Percentiles rank a stretch among this genome's conserved stretches.
Conservation (phyloP, 257 asterid species). For the Haberlea rhodopensis region DNA sequence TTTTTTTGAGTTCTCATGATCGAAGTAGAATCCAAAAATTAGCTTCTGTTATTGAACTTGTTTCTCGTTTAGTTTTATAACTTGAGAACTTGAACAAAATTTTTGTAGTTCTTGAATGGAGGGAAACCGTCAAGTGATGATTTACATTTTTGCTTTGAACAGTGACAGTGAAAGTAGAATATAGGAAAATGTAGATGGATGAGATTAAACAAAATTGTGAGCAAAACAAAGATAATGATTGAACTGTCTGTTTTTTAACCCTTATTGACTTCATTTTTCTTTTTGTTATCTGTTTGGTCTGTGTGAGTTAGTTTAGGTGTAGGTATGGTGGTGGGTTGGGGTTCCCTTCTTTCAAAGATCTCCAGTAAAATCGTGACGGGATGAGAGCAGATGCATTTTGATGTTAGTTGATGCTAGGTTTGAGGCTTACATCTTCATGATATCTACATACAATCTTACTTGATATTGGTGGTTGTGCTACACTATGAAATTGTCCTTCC, state of each 20-base stretch:
- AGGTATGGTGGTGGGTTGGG: background rate
- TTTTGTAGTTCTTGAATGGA: background rate
- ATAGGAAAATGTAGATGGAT: background rate
- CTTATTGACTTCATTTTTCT: too few species aligned
- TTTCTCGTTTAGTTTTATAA: background rate
- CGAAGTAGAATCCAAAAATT: background rate
- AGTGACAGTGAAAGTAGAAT: background rate
- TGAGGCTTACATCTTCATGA: background rate
- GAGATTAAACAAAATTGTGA: background rate
- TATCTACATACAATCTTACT: background rate
- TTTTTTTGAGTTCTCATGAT: constrained; percentile 6
- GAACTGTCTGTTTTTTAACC: too few species aligned
- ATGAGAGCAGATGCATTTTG: too few species aligned
- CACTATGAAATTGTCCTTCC: background rate
- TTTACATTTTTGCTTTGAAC: background rate
- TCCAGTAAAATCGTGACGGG: too few species aligned
- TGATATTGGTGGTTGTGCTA: constrained; percentile 6
- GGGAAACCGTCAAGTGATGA: background rate
- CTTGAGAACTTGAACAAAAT: background rate
- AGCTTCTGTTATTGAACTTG: background rate
- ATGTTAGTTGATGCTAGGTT: background rate
- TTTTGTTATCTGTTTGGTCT: background rate
- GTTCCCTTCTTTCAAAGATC: background rate
- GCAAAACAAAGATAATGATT: background rate
- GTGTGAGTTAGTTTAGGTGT: background rate